Base-by-base conservation (phyloP, 1,284 basidiomycete species). In the Porphyrellus sp. region DNA sequence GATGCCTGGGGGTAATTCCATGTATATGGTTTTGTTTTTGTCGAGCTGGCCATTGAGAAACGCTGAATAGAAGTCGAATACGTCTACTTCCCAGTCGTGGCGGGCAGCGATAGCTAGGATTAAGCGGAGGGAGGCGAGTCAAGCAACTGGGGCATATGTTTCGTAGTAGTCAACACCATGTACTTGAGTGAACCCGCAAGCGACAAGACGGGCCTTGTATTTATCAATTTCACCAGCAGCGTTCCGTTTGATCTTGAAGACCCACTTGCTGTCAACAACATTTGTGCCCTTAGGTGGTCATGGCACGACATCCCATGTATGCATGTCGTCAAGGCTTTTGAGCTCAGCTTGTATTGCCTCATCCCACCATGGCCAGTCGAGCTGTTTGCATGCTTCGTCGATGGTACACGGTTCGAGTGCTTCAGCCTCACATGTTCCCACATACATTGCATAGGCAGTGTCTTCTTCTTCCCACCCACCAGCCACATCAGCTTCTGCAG, bases 221-320 rank as follows among this genome's bases (percentile, higher is more conserved):
- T 43, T 49, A 15, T 49, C 12, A 6, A 49, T 33, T 12, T 49
- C 30, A 2, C 40, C 30, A 1, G 24, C 40, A 2, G 33, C 3
- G 8, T 50, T 51, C 35, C 45, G 34, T 12, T 49, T 42, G 4
- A 37, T 49, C 15, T 49, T 49, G 40, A 43, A 49, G 13, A 49
- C 40, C 39, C 39, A 41, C 12, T 41, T 41, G n/a, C 41, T 44
- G 20, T 25, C 38, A 1, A 39, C 27, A 12, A 50, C 13, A 11
- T 45, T 43, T 2, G 5, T 28, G 5, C 15, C 21, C 7, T 45
- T 45, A 13, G 42, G 13, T n/a, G 20, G 4, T 25, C 20, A 21
- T n/a, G n/a, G n/a, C n/a, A 38, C 35, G 3, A 38, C 23, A 20
- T 38, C 13, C 35, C 35, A 38, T 4, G 25, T 28, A 18, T 41